Percentiles rank a stretch among this genome's conserved stretches.
Evolutionary conservation across 2,329 filamentous ascomycete genomes (phyloP).

Genomic region (Arthroderma sp.): DNA sequence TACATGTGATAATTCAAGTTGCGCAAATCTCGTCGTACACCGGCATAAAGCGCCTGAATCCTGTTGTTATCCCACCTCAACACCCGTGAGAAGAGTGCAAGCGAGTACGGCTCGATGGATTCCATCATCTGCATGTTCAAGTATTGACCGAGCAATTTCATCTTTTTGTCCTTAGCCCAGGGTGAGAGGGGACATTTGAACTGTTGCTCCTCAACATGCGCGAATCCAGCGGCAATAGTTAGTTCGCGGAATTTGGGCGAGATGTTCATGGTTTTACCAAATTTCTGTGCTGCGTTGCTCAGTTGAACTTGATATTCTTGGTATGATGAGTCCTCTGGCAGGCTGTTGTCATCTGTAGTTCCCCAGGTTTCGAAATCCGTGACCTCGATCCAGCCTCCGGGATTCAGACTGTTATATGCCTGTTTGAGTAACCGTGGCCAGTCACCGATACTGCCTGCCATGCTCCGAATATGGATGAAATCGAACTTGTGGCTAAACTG

Average conservation of each 20-base stretch:
- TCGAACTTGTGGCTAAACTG: conserved; percentile 14
- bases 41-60: conserved; percentile 8
- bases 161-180: conserved; percentile 9
- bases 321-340: conserved; percentile 13
- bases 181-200: conserved; percentile 26
- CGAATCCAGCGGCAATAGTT: conserved; percentile 39
- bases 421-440: conserved; percentile 17
- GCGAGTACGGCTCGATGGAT: conserved; percentile 15
- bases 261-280: conserved; percentile 17
- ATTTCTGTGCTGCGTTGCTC: conserved; percentile 13
- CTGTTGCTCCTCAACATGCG: conserved; percentile 30
- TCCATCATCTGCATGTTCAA: conserved; percentile 15
- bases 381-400: conserved; percentile 20
- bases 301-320: conserved; percentile 12
- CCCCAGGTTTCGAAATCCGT: conserved; percentile 19
- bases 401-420: conserved; percentile 15
- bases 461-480: conserved; percentile 16
- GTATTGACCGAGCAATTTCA: conserved; percentile 10
- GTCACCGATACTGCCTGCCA: conserved; percentile 25
- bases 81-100: conserved; percentile 14
- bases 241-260: conserved; percentile 24
- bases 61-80: conserved; percentile 14
- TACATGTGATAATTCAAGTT: conserved; percentile 8
- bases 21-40: conserved; percentile 8
- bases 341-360: conserved; percentile 17